A percentile compares a stretch with the other conserved stretches of the same genome.
These are phyloP conservation scores for Podospora sp. DNA, from an alignment of 495 filamentous ascomycete species.

Conservation along the genomic window DNA sequence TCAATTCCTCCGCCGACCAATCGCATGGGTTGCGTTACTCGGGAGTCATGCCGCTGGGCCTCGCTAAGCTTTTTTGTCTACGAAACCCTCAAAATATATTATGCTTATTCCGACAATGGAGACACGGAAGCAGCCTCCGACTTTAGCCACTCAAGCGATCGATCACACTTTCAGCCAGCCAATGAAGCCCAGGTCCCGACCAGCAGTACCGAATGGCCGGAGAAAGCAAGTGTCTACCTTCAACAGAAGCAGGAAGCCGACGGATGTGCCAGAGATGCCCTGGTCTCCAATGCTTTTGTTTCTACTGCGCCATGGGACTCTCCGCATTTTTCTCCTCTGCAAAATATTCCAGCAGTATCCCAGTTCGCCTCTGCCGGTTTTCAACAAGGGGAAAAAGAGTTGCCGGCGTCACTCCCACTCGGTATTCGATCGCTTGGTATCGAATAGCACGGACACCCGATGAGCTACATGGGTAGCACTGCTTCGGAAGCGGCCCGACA, in stretches of 20 bases:
- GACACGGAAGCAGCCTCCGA: not conserved
- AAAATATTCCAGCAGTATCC: too few species aligned
- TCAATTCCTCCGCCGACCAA: not conserved
- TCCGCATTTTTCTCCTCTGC: too few species aligned
- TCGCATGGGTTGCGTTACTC: not conserved
- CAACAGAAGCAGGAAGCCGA: not conserved
- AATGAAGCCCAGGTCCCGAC: not conserved
- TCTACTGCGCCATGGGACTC: too few species aligned
- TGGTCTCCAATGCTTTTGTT: not conserved
- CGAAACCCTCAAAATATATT: not conserved
- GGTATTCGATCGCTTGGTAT: not conserved
- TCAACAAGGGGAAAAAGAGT: too few species aligned
- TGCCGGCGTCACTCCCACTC: not conserved
- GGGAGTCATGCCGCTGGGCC: not conserved
- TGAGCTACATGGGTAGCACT: not conserved
- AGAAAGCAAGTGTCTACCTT: not conserved
- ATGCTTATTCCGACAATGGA: not conserved
- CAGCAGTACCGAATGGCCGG: not conserved
- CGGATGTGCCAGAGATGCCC: not conserved
- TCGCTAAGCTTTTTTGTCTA: constrained; percentile 1
- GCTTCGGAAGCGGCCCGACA: not conserved
- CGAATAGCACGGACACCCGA: not conserved
- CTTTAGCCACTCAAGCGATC: not conserved
- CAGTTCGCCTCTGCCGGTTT: too few species aligned
- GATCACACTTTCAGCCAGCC: not conserved